These are phyloP conservation scores for Bruguiera sexangula DNA, from an alignment of 345 rosid genomes.

Conservation along the genomic window DNA sequence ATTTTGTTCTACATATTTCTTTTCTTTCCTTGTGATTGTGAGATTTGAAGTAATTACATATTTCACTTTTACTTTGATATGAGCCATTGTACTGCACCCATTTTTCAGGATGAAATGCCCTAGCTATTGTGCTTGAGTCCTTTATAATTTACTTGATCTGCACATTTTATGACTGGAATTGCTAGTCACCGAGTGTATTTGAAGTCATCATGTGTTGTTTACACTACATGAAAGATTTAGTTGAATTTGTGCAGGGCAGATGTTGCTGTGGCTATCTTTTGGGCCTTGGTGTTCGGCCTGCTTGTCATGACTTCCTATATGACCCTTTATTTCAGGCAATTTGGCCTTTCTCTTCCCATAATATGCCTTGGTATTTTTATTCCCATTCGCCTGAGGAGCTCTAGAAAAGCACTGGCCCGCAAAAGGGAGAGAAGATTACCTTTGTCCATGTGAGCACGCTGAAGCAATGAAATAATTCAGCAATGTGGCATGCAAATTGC, in stretches of 20 bases:
- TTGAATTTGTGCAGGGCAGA: conserved; percentile 40
- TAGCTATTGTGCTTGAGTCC: no score
- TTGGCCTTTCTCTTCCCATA: conserved; percentile 31
- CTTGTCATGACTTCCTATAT: conserved; percentile 34
- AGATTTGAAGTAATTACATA: no score
- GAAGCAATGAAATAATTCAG: conserved; percentile 2
- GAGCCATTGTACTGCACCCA: no score
- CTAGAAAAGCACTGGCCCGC: conserved; percentile 35
- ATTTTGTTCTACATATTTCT: no score
- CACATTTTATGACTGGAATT: no score
- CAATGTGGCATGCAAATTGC: conserved; percentile 5
- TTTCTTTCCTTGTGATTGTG: no score
- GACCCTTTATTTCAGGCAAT: conserved; percentile 28
- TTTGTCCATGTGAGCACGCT: conserved; percentile 40
- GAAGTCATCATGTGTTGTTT: neutral
- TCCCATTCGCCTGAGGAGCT: conserved; percentile 35
- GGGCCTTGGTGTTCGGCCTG: conserved; percentile 35
- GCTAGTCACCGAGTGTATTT: no score
- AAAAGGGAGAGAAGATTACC: conserved; percentile 51
- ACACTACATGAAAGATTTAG: conserved; percentile 3
- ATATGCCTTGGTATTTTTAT: conserved; percentile 35
- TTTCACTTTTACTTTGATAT: no score
- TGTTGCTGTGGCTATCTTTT: conserved; percentile 42
- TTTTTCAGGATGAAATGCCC: no score
- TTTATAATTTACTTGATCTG: no score